These are phyloP conservation scores for Pleurotus eryngii DNA, from an alignment of 768 basidiomycete genomes.

Conservation along the genomic window DNA sequence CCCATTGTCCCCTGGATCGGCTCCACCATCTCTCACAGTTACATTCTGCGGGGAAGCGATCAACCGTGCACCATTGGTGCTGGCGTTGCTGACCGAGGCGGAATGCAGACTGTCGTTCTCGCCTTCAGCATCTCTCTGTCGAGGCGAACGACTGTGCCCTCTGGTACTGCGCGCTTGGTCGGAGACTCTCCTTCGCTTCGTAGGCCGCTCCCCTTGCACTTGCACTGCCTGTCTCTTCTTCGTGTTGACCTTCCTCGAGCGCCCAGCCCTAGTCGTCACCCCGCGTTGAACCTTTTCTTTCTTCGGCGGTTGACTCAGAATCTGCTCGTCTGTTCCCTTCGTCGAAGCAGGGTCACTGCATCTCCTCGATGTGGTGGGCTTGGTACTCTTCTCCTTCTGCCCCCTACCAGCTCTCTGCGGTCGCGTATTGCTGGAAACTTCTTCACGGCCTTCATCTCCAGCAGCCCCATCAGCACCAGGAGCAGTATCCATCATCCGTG, in stretches of 20 bases:
- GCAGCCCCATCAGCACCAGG: neutral
- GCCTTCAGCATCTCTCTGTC: too few species aligned
- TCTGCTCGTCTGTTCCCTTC: neutral
- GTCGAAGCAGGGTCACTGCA: neutral
- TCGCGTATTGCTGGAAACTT: neutral
- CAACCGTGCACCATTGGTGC: neutral
- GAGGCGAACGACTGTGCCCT: neutral
- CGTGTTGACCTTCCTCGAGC: neutral
- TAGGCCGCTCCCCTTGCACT: neutral
- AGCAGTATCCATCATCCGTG: conserved; percentile 43
- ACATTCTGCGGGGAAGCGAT: neutral
- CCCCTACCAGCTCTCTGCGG: neutral
- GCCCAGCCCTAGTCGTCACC: neutral
- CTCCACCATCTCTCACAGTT: neutral
- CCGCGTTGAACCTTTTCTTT: neutral
- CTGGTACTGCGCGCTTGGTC: neutral
- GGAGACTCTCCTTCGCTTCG: neutral
- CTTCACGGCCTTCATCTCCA: conserved; percentile 10
- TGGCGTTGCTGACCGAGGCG: neutral
- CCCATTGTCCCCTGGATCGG: neutral
- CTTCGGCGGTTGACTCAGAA: neutral
- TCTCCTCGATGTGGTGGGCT: conserved; percentile 5
- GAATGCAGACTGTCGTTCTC: neutral
- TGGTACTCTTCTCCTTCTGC: neutral
- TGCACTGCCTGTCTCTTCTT: neutral